Evolutionary conservation across 2,329 filamentous ascomycete species (phyloP).

Genomic region (Chaetomium sp.): DNA sequence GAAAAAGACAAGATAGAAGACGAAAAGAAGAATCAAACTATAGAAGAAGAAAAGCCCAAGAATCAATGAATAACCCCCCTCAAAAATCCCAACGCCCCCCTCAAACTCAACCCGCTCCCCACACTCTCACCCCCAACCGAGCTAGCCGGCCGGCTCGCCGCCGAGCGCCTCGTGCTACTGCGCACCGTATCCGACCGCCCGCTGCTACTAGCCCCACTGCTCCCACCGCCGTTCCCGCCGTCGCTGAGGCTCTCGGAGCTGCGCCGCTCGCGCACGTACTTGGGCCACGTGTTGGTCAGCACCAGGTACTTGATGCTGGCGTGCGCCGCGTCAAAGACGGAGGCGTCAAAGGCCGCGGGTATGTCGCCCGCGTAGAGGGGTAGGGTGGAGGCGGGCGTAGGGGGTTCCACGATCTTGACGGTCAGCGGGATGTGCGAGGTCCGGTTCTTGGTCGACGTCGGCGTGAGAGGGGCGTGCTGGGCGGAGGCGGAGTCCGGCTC

Average conservation of each 20-base stretch:
- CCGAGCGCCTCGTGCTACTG: neutral
- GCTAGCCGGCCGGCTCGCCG: neutral
- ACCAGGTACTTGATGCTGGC: slow-evolving; percentile 67
- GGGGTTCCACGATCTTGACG: neutral
- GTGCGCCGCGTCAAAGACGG: slow-evolving; percentile 62
- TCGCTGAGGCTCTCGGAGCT: slow-evolving; percentile 24
- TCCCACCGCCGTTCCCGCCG: neutral
- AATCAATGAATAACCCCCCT: slow-evolving; percentile 12
- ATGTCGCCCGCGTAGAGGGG: slow-evolving; percentile 46
- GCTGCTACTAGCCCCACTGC: neutral
- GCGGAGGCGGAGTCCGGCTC: neutral
- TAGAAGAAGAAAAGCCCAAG: neutral
- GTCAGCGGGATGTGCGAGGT: slow-evolving; percentile 12
- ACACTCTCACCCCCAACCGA: slow-evolving; percentile 9
- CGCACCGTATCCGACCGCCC: neutral
- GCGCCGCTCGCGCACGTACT: slow-evolving; percentile 50
- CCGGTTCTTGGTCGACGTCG: neutral
- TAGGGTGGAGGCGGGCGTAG: neutral
- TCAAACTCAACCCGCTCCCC: slow-evolving; percentile 17
- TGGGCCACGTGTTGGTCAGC: slow-evolving; percentile 68
- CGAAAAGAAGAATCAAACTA: neutral
- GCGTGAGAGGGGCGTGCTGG: neutral
- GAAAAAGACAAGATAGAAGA: neutral
- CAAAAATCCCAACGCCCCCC: slow-evolving; percentile 24
- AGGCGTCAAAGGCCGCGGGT: slow-evolving; percentile 50